phyloP scores from a whole-genome alignment of 106 monocot species.

The Dendrobium nobile region DNA sequence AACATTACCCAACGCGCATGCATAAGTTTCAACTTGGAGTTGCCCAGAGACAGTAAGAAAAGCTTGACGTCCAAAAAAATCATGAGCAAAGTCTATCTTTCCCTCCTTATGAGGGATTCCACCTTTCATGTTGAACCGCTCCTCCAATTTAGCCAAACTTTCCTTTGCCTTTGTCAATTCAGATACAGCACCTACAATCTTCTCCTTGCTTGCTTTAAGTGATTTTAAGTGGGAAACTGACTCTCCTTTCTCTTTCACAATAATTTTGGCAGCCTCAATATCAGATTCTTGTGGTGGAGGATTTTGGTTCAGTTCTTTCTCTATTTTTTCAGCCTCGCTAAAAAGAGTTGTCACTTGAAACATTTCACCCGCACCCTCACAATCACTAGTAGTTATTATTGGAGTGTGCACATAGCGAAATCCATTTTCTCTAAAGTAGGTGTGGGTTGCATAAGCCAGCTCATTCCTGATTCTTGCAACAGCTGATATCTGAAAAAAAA shows the following conservation, averaged over 20 bases:
- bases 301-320: slow-evolving; percentile 65
- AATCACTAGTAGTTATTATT: slow-evolving; percentile 88
- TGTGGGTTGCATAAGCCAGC: slow-evolving; percentile 75
- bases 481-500: slow-evolving; percentile 65
- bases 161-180: slow-evolving; percentile 70
- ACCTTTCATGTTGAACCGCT: slow-evolving; percentile 63
- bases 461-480: slow-evolving; percentile 79
- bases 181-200: slow-evolving; percentile 46
- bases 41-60: slow-evolving; percentile 89
- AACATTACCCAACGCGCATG: slow-evolving; percentile 90
- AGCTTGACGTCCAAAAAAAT: slow-evolving; percentile 87
- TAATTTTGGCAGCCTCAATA: slow-evolving; percentile 50
- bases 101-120: slow-evolving; percentile 74
- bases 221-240: slow-evolving; percentile 58
- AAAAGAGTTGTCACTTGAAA: slow-evolving; percentile 85
- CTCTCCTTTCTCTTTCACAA: slow-evolving; percentile 70
- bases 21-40: slow-evolving; percentile 85
- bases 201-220: slow-evolving; percentile 52
- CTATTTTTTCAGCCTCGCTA: slow-evolving; percentile 73
- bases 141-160: slow-evolving; percentile 58
- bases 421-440: slow-evolving; percentile 70
- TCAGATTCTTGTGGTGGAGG: slow-evolving; percentile 78
- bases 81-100: slow-evolving; percentile 53
- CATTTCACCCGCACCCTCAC: slow-evolving; percentile 96
- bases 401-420: slow-evolving; percentile 91